Base-by-base conservation (phyloP, 1,284 basidiomycete genomes). In the Coniophora puteana region DNA sequence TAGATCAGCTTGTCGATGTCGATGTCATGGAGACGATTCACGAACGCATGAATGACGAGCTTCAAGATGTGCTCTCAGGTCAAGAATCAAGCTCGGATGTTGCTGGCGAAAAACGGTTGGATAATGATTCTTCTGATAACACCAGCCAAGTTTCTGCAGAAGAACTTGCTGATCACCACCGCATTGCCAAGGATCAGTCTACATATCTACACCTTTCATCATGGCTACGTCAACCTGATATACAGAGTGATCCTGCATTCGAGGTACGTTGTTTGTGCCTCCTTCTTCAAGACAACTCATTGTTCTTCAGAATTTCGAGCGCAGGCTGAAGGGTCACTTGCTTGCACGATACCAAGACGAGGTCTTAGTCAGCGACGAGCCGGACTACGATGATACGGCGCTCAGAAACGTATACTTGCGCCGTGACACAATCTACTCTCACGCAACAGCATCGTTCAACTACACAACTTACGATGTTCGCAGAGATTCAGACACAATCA, bases 401-500 rank as follows among this genome's bases (percentile, higher is more conserved):
- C n/a, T 14, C 20, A 18, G 7, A n/a, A n/a, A 31, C 6, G 20
- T 31, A n/a, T 31, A 16, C 7, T 6, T 18, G 14, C 29, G n/a
- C 20, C 7, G 6, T 14, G n/a, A 8, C n/a, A 27, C 33, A 1
- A 22, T 51, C n/a, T 23, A 27, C 14, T 55, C 1, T 50, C 48
- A 12, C 22, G 18, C n/a, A 36, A 16, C 20, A 23, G 45, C 13
- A 37, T 43, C 4, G 32, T 39, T 36, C 4, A 43, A 44, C 8
- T 52, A 43, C 24, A 47, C 35, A 2, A 43, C 47, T 13, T 45
- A 50, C 36, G 48, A 53, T 16, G 40, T 52, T 8, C 28, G 17
- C 0, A 16, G 26, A 3, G 48, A 44, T 5, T 46, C 54, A 8
- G 57, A 62, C 12, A 44, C 45, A 0, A 13, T 62, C 12, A 46